A percentile compares a stretch with the other conserved stretches of the same genome.
Conservation (phyloP, 2,329 filamentous ascomycete species). For the Cladosporium colombiae region DNA sequence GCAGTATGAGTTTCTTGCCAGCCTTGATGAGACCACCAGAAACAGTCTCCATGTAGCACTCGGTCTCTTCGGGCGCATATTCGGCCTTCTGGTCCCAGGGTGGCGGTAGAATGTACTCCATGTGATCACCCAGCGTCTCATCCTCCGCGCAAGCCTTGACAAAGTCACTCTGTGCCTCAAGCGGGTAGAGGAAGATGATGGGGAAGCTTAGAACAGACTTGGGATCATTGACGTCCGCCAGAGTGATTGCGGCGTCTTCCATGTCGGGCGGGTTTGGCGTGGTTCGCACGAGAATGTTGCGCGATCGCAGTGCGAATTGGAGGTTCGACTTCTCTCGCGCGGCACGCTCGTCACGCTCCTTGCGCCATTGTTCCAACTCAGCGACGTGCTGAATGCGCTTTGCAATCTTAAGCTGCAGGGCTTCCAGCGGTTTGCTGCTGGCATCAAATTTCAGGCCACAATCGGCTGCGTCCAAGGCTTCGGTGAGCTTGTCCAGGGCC, state of each 20-base stretch:
- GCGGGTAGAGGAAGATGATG: slow-evolving; percentile 80
- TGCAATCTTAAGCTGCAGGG: slow-evolving; percentile 64
- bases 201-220: slow-evolving; percentile 74
- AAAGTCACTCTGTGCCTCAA: slow-evolving; percentile 81
- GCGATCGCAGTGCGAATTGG: slow-evolving; percentile 58
- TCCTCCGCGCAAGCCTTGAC: slow-evolving; percentile 83
- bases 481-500: slow-evolving; percentile 72
- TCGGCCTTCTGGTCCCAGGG: slow-evolving; percentile 76
- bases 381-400: slow-evolving; percentile 59
- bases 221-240: slow-evolving; percentile 73
- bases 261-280: slow-evolving; percentile 78
- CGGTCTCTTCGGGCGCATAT: slow-evolving; percentile 67
- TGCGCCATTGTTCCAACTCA: slow-evolving; percentile 57
- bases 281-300: slow-evolving; percentile 67
- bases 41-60: slow-evolving; percentile 86
- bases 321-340: slow-evolving; percentile 59
- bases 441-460: slow-evolving; percentile 73
- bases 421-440: slow-evolving; percentile 65
- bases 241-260: slow-evolving; percentile 74
- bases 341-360: slow-evolving; percentile 56
- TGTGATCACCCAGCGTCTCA: slow-evolving; percentile 72
- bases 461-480: slow-evolving; percentile 77
- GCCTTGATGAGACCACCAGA: slow-evolving; percentile 82
- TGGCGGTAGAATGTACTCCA: slow-evolving; percentile 81
- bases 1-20: slow-evolving; percentile 77